Evolutionary conservation across 768 basidiomycete genomes (phyloP).

Genomic region (Collybia sordida): DNA sequence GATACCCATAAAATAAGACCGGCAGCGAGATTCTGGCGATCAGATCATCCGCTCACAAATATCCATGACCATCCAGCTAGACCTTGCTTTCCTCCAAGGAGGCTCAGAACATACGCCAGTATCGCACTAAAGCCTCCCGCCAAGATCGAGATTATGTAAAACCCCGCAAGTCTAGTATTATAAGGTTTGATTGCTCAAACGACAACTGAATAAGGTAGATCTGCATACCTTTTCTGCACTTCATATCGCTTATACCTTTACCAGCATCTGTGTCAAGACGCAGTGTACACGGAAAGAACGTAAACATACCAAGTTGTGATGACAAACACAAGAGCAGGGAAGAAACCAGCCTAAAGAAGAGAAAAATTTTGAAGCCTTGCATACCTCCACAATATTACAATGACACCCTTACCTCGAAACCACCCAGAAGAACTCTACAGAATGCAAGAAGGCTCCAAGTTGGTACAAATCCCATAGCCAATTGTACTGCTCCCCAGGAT

Average conservation of each 20-base stretch:
- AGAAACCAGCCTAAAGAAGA: slow-evolving; percentile 43
- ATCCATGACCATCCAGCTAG: slow-evolving; percentile 54
- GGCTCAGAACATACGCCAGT: slow-evolving; percentile 42
- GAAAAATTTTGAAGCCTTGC: background rate
- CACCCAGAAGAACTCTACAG: slow-evolving; percentile 42
- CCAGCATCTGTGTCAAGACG: too few relatives aligned
- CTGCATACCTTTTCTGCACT: slow-evolving; percentile 45
- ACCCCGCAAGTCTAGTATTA: slow-evolving; percentile 40
- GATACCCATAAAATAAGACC: background rate
- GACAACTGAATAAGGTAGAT: background rate
- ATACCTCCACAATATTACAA: too few relatives aligned
- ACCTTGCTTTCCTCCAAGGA: slow-evolving; percentile 38
- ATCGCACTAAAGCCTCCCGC: slow-evolving; percentile 49
- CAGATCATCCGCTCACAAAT: slow-evolving; percentile 34
- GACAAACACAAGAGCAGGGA: slow-evolving; percentile 47
- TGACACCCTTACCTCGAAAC: slow-evolving; percentile 34
- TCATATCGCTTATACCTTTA: slow-evolving; percentile 50
- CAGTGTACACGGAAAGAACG: background rate
- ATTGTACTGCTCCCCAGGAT: slow-evolving; percentile 43
- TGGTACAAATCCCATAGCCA: slow-evolving; percentile 44
- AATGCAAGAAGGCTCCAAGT: slow-evolving; percentile 39
- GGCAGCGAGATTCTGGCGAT: slow-evolving; percentile 3
- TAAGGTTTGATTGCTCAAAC: background rate
- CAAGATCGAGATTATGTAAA: slow-evolving; percentile 44
- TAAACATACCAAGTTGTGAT: slow-evolving; percentile 45